Percentiles rank a stretch among this genome's conserved stretches.
Evolutionary conservation across 176 grass and related monocot genomes (phyloP).

Genomic region (Saccharum spontaneum): DNA sequence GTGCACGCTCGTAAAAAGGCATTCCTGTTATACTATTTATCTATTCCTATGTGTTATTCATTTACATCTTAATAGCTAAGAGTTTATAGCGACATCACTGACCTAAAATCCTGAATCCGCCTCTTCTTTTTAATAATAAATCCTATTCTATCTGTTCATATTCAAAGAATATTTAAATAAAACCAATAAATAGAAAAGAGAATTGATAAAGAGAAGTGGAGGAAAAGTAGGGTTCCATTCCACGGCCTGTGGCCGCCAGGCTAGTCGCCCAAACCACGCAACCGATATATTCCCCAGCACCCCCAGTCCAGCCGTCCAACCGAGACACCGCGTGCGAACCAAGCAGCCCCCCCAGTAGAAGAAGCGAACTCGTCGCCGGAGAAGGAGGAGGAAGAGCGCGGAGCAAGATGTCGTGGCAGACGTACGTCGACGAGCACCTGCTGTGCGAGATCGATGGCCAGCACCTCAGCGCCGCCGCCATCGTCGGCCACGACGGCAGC

Average conservation of each 20-base stretch:
- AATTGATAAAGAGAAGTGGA: neutral
- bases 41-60: too few species aligned
- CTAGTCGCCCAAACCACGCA: constrained; percentile 28
- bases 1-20: too few species aligned
- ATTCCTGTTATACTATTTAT: too few species aligned
- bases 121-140: neutral
- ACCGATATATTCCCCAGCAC: constrained; percentile 48
- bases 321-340: constrained; percentile 46
- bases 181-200: neutral
- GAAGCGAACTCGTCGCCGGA: constrained; percentile 19
- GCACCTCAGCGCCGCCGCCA: constrained; percentile 64
- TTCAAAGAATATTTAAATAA: neutral
- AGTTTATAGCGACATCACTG: too few species aligned
- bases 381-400: neutral
- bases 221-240: constrained; percentile 27
- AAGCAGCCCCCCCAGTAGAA: constrained; percentile 29
- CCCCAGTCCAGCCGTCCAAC: constrained; percentile 8
- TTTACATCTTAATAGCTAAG: too few species aligned
- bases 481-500: constrained; percentile 75
- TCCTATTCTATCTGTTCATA: neutral
- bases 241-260: neutral
- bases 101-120: too few species aligned
- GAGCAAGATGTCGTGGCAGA: constrained; percentile 80
- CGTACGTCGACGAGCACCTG: constrained; percentile 88
- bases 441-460: constrained; percentile 84